Base-by-base conservation (phyloP, 345 rosid genomes). In the Syzygium aqueum region DNA sequence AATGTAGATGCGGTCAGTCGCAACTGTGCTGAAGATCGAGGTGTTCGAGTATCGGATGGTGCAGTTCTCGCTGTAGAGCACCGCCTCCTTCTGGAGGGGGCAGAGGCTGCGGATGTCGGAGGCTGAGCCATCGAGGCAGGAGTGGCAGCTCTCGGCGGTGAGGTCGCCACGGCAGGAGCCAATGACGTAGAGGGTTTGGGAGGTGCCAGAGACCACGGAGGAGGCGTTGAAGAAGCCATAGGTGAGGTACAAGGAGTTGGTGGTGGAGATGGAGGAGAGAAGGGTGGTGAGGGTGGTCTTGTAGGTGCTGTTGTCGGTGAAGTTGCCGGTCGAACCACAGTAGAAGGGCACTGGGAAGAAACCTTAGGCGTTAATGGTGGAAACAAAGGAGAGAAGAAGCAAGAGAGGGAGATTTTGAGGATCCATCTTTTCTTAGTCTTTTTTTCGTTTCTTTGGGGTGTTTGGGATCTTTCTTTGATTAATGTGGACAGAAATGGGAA, bases 101-200 rank as follows among this genome's bases (percentile, higher is more conserved):
- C 86, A 84, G 28, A 1, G 2, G 4, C 37, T 23, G 57, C 43
- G 13, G 50, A 89, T 85, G 37, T 85, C 84, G 3, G 13, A 30
- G 17, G 84, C 54, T 10, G 92, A 92, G 5, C 8, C 3, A 3
- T 0, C 8, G 40, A 88, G 85, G 67, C 91, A 90, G 5, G 5
- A 2, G 16, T 33, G 87, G 67, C 89, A 89, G 2, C 11, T 23
- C 6, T 50, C 63, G 7, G 30, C 7, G 59, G 33, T n/a, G 14
- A 59, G 10, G n/a, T 88, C 87, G 2, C 91, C 89, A 6, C 88
- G 85, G 77, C 91, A 90, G 54, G 86, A 89, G 52, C 56, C 86
- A 30, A 86, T 85, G 51, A 86, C 87, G 27, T 88, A 84, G 43
- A 53, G 50, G 88, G 40, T n/a, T 77, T 27, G 12, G 85, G 30